Percentiles rank a stretch among this genome's conserved stretches.
Conservation (phyloP, 768 basidiomycete species). For the Ramaria rubella region DNA sequence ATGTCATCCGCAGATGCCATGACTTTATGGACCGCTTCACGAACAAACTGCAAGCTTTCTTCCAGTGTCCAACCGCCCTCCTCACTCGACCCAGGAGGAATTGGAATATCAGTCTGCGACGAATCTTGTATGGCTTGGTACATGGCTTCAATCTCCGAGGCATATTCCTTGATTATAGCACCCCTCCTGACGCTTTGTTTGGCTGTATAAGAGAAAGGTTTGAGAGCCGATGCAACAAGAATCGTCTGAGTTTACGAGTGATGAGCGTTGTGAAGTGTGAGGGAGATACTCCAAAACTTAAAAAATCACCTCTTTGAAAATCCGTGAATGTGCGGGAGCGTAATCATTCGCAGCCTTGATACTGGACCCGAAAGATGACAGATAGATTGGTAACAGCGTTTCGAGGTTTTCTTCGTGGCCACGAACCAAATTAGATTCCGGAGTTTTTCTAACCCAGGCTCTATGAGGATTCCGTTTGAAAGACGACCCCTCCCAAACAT, state of each 20-base stretch:
- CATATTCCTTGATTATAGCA: slow-evolving; percentile 33
- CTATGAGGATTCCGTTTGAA: slow-evolving; percentile 34
- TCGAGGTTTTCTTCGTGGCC: not conserved
- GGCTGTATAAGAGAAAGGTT: slow-evolving; percentile 38
- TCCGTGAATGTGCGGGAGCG: slow-evolving; percentile 39
- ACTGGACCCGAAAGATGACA: not conserved
- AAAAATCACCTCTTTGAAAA: slow-evolving; percentile 37
- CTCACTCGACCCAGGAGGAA: slow-evolving; percentile 14
- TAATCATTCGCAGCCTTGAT: slow-evolving; percentile 2
- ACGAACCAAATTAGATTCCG: slow-evolving; percentile 7
- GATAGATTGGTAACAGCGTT: not conserved
- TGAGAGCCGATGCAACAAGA: slow-evolving; percentile 29
- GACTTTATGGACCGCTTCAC: slow-evolving; percentile 28
- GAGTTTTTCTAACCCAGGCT: slow-evolving; percentile 17
- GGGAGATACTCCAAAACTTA: not conserved
- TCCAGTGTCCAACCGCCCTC: slow-evolving; percentile 19
- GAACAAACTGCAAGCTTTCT: slow-evolving; percentile 21
- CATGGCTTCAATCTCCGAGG: slow-evolving; percentile 36
- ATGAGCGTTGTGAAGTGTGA: not conserved
- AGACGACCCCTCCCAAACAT: slow-evolving; percentile 38
- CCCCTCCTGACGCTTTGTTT: slow-evolving; percentile 37
- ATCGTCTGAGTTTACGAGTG: slow-evolving; percentile 32
- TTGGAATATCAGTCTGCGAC: slow-evolving; percentile 23
- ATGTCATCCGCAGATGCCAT: slow-evolving; percentile 13
- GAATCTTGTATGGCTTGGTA: slow-evolving; percentile 29